phyloP scores from a whole-genome alignment of 225 moss, liverwort and hornwort species.

The Straminergon stramineum region DNA sequence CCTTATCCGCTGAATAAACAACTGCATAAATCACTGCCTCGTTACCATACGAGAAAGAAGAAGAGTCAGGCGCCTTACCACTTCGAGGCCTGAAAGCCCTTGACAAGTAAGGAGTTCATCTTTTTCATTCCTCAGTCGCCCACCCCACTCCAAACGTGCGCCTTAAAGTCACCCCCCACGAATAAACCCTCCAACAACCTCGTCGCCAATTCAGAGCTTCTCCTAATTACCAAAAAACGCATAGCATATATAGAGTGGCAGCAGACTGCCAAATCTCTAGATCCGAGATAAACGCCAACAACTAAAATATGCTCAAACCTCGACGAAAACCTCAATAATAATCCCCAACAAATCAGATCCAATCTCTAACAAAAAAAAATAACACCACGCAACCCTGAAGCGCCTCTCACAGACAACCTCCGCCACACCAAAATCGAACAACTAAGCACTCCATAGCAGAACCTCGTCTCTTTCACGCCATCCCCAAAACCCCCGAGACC shows the following conservation, averaged over 20 bases:
- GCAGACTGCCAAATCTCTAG: background rate
- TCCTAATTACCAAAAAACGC: no score
- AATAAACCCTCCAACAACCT: background rate
- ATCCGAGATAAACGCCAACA: background rate
- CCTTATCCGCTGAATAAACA: background rate
- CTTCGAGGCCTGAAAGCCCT: slow-evolving; percentile 27
- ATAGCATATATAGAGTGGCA: background rate
- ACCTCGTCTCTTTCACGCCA: background rate
- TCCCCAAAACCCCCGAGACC: background rate
- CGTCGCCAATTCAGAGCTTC: background rate
- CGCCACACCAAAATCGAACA: background rate
- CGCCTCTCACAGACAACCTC: background rate
- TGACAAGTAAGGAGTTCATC: slow-evolving; percentile 26
- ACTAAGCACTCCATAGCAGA: background rate
- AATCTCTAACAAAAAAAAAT: background rate
- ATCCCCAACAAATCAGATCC: background rate
- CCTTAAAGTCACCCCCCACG: background rate
- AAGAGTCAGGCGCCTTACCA: slow-evolving; percentile 8
- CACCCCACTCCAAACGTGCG: background rate
- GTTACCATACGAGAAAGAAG: background rate
- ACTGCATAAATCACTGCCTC: background rate
- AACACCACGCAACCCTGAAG: background rate
- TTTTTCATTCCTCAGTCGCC: slow-evolving; percentile 14
- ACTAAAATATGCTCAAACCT: background rate
- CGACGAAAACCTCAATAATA: background rate